Base-by-base conservation (phyloP, 768 basidiomycete genomes). In the Naematelia encephala region DNA sequence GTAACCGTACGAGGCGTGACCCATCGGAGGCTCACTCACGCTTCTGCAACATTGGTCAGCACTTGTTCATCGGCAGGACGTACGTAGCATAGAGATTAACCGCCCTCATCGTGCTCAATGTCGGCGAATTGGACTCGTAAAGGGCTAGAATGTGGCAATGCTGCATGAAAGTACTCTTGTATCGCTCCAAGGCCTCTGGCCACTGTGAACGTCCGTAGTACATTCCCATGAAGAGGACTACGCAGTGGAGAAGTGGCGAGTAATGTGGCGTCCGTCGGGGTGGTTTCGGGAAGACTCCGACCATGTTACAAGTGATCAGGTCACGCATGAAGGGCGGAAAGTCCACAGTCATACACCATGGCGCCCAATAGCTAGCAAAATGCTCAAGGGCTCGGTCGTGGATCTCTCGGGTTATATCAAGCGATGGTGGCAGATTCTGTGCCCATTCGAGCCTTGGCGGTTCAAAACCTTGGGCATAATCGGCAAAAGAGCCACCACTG, bases 321-420 rank as follows among this genome's bases (percentile, higher is more conserved):
- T 65, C 63, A n/a, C 28, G 28, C 10, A 59, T 48, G 42, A 65
- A 65, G n/a, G 52, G 30, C 3, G 63, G 60, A 51, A 61, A 60
- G 39, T 65, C 63, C 28, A 65, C 59, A 5, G 54, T 34, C 11
- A 61, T 29, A 29, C 52, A 61, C 63, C 63, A 65, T n/a, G 60
- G 53, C 11, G 56, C 63, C 47, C 55, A 58, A 53, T 51, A 61
- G 4, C 56, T 46, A 5, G 50, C 48, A 30, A 61, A 65, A 34
- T 59, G 53, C 21, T 51, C 63, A 5, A 65, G 54, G 3, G 56
- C 60, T 27, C 34, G 34, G 43, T 65, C 63, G 26, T 65, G 63
- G 4, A 46, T 55, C 1, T 51, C 25, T 26, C 53, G 21, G 22
- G 49, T 58, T n/a, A 65, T 49, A 29, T 61, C 46, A 14, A 65